Percentiles rank a stretch among this genome's conserved stretches.
Conservation (phyloP, 2,329 filamentous ascomycete species). For the Xylaria arbuscula region DNA sequence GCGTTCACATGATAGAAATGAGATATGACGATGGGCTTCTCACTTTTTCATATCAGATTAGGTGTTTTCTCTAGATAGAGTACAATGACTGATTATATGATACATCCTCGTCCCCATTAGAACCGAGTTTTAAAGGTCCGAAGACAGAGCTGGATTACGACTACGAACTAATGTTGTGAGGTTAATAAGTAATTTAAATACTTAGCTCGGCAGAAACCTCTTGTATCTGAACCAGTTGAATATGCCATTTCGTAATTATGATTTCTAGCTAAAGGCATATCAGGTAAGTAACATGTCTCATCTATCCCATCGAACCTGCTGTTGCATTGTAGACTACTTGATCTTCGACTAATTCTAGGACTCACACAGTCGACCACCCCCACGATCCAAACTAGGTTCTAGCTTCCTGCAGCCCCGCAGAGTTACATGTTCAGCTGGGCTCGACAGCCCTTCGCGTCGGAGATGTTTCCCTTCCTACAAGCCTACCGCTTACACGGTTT, state of each 20-base stretch:
- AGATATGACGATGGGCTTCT: slow-evolving; percentile 22
- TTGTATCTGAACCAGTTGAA: too few species aligned
- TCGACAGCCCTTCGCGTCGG: too few species aligned
- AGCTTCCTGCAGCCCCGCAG: slow-evolving; percentile 13
- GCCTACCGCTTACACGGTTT: background rate
- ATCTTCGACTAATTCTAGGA: background rate
- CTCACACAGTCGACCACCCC: background rate
- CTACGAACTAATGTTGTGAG: too few species aligned
- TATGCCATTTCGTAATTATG: background rate
- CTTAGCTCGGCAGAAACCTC: background rate
- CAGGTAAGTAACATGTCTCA: background rate
- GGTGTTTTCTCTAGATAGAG: slow-evolving; percentile 5
- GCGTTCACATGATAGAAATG: slow-evolving; percentile 12
- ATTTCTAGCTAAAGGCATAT: background rate
- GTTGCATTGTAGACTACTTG: background rate
- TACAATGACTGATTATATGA: background rate
- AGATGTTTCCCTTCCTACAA: slow-evolving; percentile 22
- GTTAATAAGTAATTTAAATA: background rate
- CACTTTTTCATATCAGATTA: background rate
- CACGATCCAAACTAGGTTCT: background rate
- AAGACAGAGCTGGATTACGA: too few species aligned
- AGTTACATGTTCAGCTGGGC: slow-evolving; percentile 26
- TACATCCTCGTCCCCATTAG: too few species aligned
- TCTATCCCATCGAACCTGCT: background rate
- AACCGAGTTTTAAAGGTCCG: too few species aligned